phyloP scores from a whole-genome alignment of 441 rosid genomes.

The Theobroma grandiflorum region DNA sequence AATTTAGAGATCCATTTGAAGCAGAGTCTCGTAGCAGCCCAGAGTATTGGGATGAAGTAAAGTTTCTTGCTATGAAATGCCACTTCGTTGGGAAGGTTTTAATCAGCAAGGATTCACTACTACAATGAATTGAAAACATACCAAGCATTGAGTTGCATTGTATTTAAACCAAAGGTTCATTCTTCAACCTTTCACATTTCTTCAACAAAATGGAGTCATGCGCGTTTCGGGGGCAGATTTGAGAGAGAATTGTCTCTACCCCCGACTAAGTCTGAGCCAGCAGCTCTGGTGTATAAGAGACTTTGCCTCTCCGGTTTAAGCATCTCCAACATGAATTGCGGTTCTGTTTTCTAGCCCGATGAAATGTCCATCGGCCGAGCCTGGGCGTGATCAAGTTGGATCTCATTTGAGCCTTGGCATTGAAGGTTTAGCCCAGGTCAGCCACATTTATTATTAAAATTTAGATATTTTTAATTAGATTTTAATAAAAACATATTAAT shows the following conservation, averaged over 20 bases:
- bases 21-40: slow-evolving; percentile 43
- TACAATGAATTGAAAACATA: neutral
- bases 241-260: neutral
- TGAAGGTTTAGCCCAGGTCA: too few species aligned
- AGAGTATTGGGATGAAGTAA: slow-evolving; percentile 23
- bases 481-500: too few species aligned
- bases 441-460: too few species aligned
- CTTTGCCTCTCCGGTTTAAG: neutral
- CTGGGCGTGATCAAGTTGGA: too few species aligned
- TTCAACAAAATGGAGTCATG: too few species aligned
- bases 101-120: neutral
- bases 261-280: neutral
- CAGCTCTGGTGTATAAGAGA: neutral
- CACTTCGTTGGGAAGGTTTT: neutral
- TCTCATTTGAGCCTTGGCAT: too few species aligned
- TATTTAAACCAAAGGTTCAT: neutral
- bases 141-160: neutral
- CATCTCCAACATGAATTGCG: neutral
- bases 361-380: too few species aligned
- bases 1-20: slow-evolving; percentile 32
- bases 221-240: neutral
- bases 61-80: neutral
- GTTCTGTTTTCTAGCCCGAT: neutral
- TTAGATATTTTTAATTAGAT: too few species aligned
- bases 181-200: neutral